Percentiles rank a stretch among this genome's conserved stretches.
These are phyloP conservation scores for Talaromyces nanjingensis DNA, from an alignment of 495 filamentous ascomycete species.

Conservation along the genomic window DNA sequence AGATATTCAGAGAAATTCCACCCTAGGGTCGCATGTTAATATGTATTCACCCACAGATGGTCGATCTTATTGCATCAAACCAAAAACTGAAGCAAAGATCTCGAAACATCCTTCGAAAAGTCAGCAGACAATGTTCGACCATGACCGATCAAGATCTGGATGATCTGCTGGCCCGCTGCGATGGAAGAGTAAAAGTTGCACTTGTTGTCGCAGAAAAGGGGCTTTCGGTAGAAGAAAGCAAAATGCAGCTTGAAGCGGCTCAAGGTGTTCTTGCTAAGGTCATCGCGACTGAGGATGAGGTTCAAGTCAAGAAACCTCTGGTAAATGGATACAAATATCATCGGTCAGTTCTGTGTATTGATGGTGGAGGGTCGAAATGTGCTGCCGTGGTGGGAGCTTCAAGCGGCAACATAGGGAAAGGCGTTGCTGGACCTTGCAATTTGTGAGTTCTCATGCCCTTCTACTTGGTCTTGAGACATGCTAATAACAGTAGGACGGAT, in stretches of 20 bases:
- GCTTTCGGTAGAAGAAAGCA: conserved; percentile 17
- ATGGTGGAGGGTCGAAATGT: conserved; percentile 33
- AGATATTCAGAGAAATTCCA: not conserved
- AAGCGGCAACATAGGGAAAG: conserved; percentile 13
- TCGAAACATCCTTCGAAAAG: conserved; percentile 25
- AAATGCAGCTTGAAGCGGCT: conserved; percentile 13
- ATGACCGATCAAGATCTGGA: conserved; percentile 22
- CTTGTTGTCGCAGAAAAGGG: conserved; percentile 23
- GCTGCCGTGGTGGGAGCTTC: conserved; percentile 21
- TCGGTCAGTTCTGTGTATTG: conserved; percentile 27
- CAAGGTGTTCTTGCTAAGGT: conserved; percentile 23
- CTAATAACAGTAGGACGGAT: conserved; percentile 4
- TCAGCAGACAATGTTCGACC: conserved; percentile 17
- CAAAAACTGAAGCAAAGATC: conserved; percentile 30
- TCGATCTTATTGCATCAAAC: conserved; percentile 33
- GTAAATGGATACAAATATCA: not conserved
- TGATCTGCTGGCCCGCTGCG: conserved; percentile 18
- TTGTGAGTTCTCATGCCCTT: conserved; percentile 16
- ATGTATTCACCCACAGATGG: conserved; percentile 20
- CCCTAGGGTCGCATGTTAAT: conserved; percentile 1
- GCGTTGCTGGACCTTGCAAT: conserved; percentile 30
- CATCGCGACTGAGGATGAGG: conserved; percentile 9
- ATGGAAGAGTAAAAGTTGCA: conserved; percentile 29
- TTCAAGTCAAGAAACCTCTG: not conserved
- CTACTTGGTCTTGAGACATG: not conserved